phyloP scores from a whole-genome alignment of 148 eudicot species.

The Chenopodium formosanum region DNA sequence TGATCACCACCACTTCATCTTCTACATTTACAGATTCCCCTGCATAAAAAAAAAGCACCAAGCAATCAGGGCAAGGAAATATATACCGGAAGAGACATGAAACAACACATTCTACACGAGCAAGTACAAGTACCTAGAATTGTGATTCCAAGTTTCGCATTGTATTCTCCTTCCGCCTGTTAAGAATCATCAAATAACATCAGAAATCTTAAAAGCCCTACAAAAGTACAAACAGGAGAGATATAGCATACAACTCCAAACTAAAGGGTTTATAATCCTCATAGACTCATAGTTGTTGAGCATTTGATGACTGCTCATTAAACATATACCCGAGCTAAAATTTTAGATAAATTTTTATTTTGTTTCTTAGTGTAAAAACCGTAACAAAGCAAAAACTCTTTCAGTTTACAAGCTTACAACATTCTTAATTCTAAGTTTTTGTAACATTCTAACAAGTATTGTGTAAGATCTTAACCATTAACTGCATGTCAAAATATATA shows the following conservation, averaged over 20 bases:
- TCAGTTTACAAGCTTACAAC: too few relatives aligned
- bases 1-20: constrained; percentile 69
- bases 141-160: constrained; percentile 69
- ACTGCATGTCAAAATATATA: too few relatives aligned
- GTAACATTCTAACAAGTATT: too few relatives aligned
- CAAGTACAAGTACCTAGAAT: constrained; percentile 54
- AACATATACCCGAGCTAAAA: neutral
- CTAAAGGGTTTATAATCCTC: too few relatives aligned
- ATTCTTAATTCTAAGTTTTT: too few relatives aligned
- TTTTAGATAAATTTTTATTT: too few relatives aligned
- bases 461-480: too few relatives aligned
- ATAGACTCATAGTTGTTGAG: too few relatives aligned
- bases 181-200: constrained; percentile 7
- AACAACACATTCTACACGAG: neutral
- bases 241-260: too few relatives aligned
- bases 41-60: constrained; percentile 11
- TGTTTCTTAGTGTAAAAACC: too few relatives aligned
- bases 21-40: constrained; percentile 71
- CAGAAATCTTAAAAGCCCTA: neutral
- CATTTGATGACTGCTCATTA: neutral
- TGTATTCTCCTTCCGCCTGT: constrained; percentile 72
- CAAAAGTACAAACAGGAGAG: neutral
- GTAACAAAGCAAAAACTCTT: too few relatives aligned
- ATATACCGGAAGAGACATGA: neutral
- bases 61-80: constrained; percentile 3